Base-by-base conservation (phyloP, 2,329 filamentous ascomycete species). In the Chaetothyriales sp. region DNA sequence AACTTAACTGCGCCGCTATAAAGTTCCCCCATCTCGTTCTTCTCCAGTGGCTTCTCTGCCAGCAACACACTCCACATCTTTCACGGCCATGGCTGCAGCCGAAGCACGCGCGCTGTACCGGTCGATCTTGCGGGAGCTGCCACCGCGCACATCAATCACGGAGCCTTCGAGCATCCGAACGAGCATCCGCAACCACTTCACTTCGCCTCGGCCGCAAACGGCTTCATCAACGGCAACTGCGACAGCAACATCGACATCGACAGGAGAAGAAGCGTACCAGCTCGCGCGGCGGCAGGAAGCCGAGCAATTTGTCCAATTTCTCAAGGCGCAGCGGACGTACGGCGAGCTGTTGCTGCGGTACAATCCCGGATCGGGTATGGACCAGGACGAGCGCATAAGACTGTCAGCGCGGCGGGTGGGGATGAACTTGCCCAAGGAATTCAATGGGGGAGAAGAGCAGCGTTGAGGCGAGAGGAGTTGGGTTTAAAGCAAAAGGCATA, bases 341-440 rank as follows among this genome's bases (percentile, higher is more conserved):
- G 77, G 79, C 22, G 82, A 79, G 15, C 70, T 96, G 44, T 66
- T 96, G 39, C 89, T 95, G 69, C 77, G 89, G 60, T 96, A 98
- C 69, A 96, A 96, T 66, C 88, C 88, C 0, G 88, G 89, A 18
- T 86, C 93, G 80, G 78, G 79, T 58, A 86, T 95, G 83, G 80
- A 84, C 64, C 81, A 93, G 68, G 75, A 81, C 64, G 89, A 96
- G 71, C 76, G 86, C 54, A 81, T 95, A 43, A 72, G 86, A 52
- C 71, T 95, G 71, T 84, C 85, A 49, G 92, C 92, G 7, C 74
- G 87, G 68, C 79, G 86, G 64, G 88, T 96, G 43, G 92, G 90
- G 18, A 87, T 95, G 83, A 77, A 95, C 67, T 65, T 96, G 67
- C 90, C 90, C 0, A 66, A 77, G 28, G 80, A 86, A 68, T 81